phyloP scores from a whole-genome alignment of 2,329 filamentous ascomycete genomes.

The Talaromyces rugulosus region DNA sequence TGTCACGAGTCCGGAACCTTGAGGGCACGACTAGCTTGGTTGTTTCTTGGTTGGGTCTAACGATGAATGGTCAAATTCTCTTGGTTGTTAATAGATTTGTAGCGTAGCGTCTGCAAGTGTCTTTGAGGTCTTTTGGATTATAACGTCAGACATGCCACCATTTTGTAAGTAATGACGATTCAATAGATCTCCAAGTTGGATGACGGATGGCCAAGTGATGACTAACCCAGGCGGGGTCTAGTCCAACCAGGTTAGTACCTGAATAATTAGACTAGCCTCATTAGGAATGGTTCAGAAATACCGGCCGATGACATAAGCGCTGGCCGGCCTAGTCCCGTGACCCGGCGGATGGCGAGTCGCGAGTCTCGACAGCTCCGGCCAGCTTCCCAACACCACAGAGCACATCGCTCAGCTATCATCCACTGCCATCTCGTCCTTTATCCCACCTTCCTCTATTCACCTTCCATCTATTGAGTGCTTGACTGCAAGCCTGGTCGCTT shows the following conservation, averaged over 20 bases:
- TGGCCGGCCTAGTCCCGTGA: neutral
- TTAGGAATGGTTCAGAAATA: neutral
- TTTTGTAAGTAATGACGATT: neutral
- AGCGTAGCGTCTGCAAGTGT: neutral
- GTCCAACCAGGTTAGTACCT: neutral
- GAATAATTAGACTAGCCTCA: neutral
- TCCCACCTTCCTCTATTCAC: neutral
- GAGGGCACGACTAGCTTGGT: neutral
- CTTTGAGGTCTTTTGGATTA: neutral
- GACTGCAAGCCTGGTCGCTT: neutral
- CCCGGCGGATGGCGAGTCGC: constrained; percentile 2
- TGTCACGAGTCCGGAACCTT: neutral
- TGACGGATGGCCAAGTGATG: neutral
- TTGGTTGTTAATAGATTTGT: neutral
- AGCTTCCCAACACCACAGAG: constrained; percentile 5
- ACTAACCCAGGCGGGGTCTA: neutral
- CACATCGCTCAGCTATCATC: constrained; percentile 1
- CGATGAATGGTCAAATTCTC: neutral
- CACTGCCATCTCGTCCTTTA: neutral
- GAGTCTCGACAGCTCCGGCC: neutral
- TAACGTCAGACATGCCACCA: neutral
- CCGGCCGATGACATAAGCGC: neutral
- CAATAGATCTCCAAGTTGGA: neutral
- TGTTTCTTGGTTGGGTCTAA: neutral
- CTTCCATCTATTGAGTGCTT: neutral